Conservation (phyloP, 1,284 basidiomycete genomes). For the Leucoagaricus sp. region DNA sequence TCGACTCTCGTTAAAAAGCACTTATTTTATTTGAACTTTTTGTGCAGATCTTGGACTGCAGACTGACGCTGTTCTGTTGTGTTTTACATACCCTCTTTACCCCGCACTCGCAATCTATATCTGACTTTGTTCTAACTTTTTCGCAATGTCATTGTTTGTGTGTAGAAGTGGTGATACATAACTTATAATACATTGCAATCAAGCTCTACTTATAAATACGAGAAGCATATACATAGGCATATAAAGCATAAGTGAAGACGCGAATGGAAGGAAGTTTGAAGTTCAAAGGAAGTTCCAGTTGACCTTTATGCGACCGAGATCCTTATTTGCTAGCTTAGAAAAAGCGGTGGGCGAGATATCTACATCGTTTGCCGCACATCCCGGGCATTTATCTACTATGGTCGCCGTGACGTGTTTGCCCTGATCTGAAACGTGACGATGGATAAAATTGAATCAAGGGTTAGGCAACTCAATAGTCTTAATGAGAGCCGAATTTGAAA, state of each 20-base stretch:
- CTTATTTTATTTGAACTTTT: background rate
- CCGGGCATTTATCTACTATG: conserved; percentile 27
- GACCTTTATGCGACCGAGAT: conserved; percentile 23
- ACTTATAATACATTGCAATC: background rate
- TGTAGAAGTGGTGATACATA: background rate
- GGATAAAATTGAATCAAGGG: background rate
- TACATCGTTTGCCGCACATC: conserved; percentile 25
- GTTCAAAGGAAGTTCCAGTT: conserved; percentile 20
- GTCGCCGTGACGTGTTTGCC: conserved; percentile 23
- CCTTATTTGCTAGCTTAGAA: conserved; percentile 2
- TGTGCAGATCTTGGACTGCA: background rate
- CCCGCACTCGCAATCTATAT: background rate
- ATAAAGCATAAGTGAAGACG: background rate
- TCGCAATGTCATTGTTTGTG: background rate
- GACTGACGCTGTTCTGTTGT: background rate
- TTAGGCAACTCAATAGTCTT: too few relatives aligned
- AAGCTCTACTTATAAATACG: background rate
- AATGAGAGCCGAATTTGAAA: background rate
- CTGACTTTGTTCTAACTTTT: background rate
- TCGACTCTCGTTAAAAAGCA: background rate
- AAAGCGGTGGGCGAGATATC: conserved; percentile 28
- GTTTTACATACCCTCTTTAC: background rate
- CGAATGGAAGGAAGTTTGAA: too few relatives aligned
- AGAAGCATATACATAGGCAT: background rate
- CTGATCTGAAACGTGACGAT: conserved; percentile 17